Percentiles rank a stretch among this genome's conserved stretches.
Evolutionary conservation across 2,329 filamentous ascomycete species (phyloP).

Genomic region (Phyllosticta capitalensis): DNA sequence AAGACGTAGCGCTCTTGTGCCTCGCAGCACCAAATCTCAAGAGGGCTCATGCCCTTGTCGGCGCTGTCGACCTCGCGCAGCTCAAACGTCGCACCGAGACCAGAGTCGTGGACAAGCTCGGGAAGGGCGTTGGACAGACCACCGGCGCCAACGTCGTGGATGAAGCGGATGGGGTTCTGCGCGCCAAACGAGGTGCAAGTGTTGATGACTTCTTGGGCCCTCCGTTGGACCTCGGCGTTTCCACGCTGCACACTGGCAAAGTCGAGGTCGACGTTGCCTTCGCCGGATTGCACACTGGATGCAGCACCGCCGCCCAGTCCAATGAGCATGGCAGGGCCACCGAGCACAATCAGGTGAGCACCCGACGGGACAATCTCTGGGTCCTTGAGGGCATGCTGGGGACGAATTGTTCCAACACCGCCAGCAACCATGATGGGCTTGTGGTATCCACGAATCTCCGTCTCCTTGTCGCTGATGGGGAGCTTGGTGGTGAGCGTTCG

Average conservation of each 20-base stretch:
- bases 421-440: slow-evolving; percentile 99
- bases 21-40: slow-evolving; percentile 97
- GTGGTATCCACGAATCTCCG: slow-evolving; percentile 81
- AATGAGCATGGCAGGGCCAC: slow-evolving; percentile 95
- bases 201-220: slow-evolving; percentile 97
- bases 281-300: slow-evolving; percentile 79
- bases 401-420: slow-evolving; percentile 83
- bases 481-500: slow-evolving; percentile 72
- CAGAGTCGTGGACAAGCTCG: slow-evolving; percentile 85
- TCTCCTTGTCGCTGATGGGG: slow-evolving; percentile 48
- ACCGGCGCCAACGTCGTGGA: slow-evolving; percentile 94
- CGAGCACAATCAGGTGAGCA: slow-evolving; percentile 86
- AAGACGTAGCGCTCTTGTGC: slow-evolving; percentile 95
- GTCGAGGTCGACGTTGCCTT: slow-evolving; percentile 84
- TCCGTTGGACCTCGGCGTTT: slow-evolving; percentile 90
- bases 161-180: slow-evolving; percentile 86
- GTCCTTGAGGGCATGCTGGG: slow-evolving; percentile 82
- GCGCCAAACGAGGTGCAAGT: slow-evolving; percentile 76
- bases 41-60: slow-evolving; percentile 83
- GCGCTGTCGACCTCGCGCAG: slow-evolving; percentile 88
- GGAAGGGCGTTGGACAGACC: slow-evolving; percentile 78
- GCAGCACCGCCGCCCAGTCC: slow-evolving; percentile 92
- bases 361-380: slow-evolving; percentile 69
- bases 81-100: slow-evolving; percentile 84
- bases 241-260: slow-evolving; percentile 96